phyloP scores from a whole-genome alignment of 2,329 filamentous ascomycete genomes.

The Pseudovirgaria hyperparasitica region DNA sequence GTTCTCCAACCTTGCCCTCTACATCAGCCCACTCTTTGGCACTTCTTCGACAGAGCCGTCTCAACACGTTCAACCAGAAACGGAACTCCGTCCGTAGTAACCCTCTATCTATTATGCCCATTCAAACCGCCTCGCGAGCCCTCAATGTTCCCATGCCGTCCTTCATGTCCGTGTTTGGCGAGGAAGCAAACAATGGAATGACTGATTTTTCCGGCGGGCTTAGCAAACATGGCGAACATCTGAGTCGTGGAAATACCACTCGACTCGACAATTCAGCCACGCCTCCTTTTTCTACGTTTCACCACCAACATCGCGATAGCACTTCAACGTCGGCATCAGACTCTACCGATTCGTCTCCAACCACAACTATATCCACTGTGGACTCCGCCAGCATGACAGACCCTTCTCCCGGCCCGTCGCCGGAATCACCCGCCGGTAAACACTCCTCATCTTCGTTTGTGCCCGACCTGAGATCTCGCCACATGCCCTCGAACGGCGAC shows the following conservation, averaged over 20 bases:
- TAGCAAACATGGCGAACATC: constrained; percentile 16
- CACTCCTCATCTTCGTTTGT: constrained; percentile 59
- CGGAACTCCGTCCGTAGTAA: constrained; percentile 2
- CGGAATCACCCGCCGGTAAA: constrained; percentile 72
- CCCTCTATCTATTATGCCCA: constrained; percentile 22
- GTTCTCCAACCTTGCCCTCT: constrained; percentile 4
- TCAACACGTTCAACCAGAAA: too few species aligned
- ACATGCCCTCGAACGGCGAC: constrained; percentile 26
- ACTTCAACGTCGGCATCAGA: constrained; percentile 68
- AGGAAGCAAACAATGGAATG: constrained; percentile 37
- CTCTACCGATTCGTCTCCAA: constrained; percentile 88
- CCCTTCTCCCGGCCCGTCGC: constrained; percentile 77
- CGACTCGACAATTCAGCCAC: constrained; percentile 9
- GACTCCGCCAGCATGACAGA: constrained; percentile 86
- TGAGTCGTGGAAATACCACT: constrained; percentile 20
- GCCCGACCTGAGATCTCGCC: constrained; percentile 35
- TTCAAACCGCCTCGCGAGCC: constrained; percentile 20
- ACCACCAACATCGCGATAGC: constrained; percentile 59
- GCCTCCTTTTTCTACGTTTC: constrained; percentile 31
- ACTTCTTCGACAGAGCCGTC: too few species aligned
- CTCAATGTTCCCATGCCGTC: constrained; percentile 46
- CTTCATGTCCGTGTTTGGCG: constrained; percentile 64
- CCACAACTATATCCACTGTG: constrained; percentile 82
- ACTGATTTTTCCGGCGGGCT: constrained; percentile 30
- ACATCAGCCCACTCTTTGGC: constrained; percentile 7